phyloP scores from a whole-genome alignment of 306 rosid species.

The Erythrophleum fordii region DNA sequence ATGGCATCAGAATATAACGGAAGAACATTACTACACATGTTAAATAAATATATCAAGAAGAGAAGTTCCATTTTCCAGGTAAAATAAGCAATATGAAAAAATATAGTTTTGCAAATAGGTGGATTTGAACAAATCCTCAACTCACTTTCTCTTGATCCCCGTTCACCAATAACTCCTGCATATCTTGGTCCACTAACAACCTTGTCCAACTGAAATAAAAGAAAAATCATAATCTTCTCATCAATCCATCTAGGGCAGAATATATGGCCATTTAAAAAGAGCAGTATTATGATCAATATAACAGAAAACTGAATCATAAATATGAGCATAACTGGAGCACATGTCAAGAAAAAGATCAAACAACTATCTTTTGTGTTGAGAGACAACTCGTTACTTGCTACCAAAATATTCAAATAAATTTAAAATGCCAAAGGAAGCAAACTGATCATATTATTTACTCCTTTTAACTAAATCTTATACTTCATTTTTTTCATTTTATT shows the following conservation, averaged over 20 bases:
- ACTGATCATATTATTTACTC: not conserved
- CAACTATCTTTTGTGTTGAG: not conserved
- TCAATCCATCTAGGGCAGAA: constrained; percentile 35
- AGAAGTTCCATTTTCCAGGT: not conserved
- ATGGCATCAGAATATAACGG: constrained; percentile 21
- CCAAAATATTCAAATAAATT: constrained; percentile 20
- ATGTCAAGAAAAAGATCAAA: constrained; percentile 33
- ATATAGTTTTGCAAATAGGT: not conserved
- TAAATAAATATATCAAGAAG: constrained; percentile 16
- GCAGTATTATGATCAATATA: constrained; percentile 24
- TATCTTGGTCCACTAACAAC: constrained; percentile 90
- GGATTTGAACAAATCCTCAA: constrained; percentile 30
- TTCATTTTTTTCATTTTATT: not conserved
- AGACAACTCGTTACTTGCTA: constrained; percentile 20
- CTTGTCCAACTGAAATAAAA: constrained; percentile 80
- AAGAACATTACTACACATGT: not conserved
- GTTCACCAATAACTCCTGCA: constrained; percentile 91
- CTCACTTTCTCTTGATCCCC: constrained; percentile 98
- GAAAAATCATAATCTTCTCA: constrained; percentile 13
- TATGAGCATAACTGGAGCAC: not conserved
- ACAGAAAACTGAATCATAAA: constrained; percentile 26
- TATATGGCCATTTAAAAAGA: constrained; percentile 4
- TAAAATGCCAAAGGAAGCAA: not conserved
- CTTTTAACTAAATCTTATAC: constrained; percentile 5
- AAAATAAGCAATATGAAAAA: constrained; percentile 10